Base-by-base conservation (phyloP, 208 protist species). In the Hexamita inflata region DNA sequence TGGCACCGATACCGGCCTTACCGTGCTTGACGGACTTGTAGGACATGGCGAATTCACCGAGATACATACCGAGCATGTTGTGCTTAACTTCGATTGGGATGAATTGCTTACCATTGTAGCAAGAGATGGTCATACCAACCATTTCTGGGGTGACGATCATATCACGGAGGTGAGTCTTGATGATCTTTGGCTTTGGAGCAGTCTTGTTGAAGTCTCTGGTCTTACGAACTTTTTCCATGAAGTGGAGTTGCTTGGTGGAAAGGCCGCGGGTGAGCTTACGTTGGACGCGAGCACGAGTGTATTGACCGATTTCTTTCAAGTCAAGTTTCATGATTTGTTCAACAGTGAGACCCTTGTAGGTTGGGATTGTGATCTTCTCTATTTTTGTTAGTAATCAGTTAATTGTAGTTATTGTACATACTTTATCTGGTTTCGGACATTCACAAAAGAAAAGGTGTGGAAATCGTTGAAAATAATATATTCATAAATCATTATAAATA, bases 81-180 rank as follows among this genome's bases (percentile, higher is more conserved):
- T 94, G 90, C 85, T 88, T 78, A 84, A 99, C 90, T 88, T 99
- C 95, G 79, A 99, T 94, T 30, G 88, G 82, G 83, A 90, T 94
- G 89, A 96, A 99, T 77, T 84, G 81, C 84, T 96, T 96, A 61
- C 96, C 96, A 86, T 99, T 98, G 92, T 99, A 98, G 70, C 99
- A 90, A 84, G 90, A 95, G 77, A 99, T 88, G 34, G 98, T 81
- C 59, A 87, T 92, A 70, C 95, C 96, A 65, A 99, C 94, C 95
- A 99, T 99, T 86, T 97, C 93, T 74, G 96, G 96, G 59, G 98
- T 89, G 81, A 99, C 93, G 80, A 99, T 90, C 85, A 98, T 97
- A 85, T 97, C 89, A 81, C 96, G 88, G 60, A 97, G 90, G 88
- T 99, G 96, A 59, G 96, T 99, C 87, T 98, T 98, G 73, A 98